Evolutionary conservation across 208 protist genomes (phyloP).

Genomic region (Leishmania braziliensis): DNA sequence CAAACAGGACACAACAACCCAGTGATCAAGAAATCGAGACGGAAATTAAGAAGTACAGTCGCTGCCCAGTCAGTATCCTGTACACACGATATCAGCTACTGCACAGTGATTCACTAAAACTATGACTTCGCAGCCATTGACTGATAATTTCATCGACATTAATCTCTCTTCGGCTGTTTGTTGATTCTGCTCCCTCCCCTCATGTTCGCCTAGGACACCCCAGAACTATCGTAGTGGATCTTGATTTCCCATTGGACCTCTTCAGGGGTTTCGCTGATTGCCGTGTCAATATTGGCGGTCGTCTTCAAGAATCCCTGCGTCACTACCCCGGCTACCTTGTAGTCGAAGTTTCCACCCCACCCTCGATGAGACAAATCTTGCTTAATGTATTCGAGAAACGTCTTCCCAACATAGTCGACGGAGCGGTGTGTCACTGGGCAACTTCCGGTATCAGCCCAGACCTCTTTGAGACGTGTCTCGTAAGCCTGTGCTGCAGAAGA

Average conservation of each 20-base stretch:
- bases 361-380: slow-evolving; percentile 61
- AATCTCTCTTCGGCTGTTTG: no score
- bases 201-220: slow-evolving; percentile 9
- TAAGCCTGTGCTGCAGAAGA: slow-evolving; percentile 30
- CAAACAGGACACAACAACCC: neutral
- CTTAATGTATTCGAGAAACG: slow-evolving; percentile 84
- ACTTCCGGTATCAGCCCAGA: slow-evolving; percentile 67
- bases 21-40: neutral
- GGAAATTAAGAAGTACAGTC: no score
- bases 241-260: slow-evolving; percentile 72
- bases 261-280: slow-evolving; percentile 40
- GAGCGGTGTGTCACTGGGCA: slow-evolving; percentile 66
- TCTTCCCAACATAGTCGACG: slow-evolving; percentile 81
- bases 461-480: slow-evolving; percentile 41
- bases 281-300: slow-evolving; percentile 60
- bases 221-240: slow-evolving; percentile 69
- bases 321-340: slow-evolving; percentile 73
- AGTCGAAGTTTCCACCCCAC: slow-evolving; percentile 88
- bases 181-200: neutral
- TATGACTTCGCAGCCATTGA: no score
- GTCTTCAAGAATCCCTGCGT: slow-evolving; percentile 79
- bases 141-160: no score
- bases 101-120: neutral
- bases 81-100: neutral
- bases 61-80: no score